Conservation (phyloP, 805 yeast genomes). For the Yarrowia keelungensis region DNA sequence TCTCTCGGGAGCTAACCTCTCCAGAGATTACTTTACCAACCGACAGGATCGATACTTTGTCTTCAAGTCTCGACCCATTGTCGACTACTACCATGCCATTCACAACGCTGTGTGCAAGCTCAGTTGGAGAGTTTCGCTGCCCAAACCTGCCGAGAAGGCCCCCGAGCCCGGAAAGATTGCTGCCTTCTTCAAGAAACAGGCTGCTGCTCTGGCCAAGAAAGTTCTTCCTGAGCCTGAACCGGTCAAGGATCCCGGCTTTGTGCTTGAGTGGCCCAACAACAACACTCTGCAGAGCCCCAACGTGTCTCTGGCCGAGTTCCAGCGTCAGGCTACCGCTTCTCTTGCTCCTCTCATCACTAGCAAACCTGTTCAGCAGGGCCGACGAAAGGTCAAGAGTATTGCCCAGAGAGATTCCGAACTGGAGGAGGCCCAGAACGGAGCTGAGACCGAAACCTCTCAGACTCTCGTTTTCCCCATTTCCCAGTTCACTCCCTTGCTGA, state of each 20-base stretch:
- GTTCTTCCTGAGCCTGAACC: conserved; percentile 32
- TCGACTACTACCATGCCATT: conserved; percentile 77
- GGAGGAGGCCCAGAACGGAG: conserved; percentile 43
- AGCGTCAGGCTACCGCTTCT: conserved; percentile 55
- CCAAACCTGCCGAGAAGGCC: conserved; percentile 40
- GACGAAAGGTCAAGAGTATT: conserved; percentile 3
- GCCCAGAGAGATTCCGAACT: conserved; percentile 12
- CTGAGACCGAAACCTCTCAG: conserved; percentile 48
- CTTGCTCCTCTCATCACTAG: conserved; percentile 63
- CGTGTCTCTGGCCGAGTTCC: conserved; percentile 45
- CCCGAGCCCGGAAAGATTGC: conserved; percentile 11
- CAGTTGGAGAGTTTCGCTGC: conserved; percentile 68
- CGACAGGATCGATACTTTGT: conserved; percentile 92
- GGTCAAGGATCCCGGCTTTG: conserved; percentile 49
- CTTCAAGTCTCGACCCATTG: conserved; percentile 62
- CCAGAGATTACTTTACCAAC: conserved; percentile 89
- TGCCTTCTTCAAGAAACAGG: conserved; percentile 20
- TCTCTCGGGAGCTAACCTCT: conserved; percentile 88
- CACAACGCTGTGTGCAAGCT: conserved; percentile 71
- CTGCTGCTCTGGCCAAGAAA: background rate
- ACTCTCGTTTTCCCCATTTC: conserved; percentile 89
- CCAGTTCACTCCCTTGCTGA: conserved; percentile 84
- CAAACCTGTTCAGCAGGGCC: conserved; percentile 48
- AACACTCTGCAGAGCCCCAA: conserved; percentile 67
- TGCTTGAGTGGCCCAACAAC: conserved; percentile 74